These are phyloP conservation scores for Oryza punctata DNA, from an alignment of 176 grass and related monocot species.

Conservation along the genomic window DNA sequence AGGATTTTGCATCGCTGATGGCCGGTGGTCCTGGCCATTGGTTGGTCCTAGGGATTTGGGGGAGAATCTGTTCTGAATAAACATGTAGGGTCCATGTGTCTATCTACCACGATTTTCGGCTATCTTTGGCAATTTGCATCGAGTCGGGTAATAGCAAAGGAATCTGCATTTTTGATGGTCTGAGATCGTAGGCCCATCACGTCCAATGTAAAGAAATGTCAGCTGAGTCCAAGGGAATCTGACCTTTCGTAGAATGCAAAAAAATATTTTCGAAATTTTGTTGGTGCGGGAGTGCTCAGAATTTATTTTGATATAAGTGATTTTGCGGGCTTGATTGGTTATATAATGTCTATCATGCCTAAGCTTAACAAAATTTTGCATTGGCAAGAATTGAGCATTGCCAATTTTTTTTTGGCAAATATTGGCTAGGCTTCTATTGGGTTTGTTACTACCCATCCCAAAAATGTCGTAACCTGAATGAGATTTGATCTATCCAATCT, in stretches of 20 bases:
- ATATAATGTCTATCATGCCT: too few species aligned
- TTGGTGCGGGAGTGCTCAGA: neutral
- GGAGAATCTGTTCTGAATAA: neutral
- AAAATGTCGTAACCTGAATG: too few species aligned
- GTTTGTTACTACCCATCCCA: too few species aligned
- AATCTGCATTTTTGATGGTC: conserved; percentile 15
- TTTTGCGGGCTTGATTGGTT: too few species aligned
- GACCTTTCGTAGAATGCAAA: neutral
- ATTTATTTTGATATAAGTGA: neutral
- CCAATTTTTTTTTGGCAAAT: too few species aligned
- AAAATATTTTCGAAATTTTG: too few species aligned
- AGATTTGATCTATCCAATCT: too few species aligned
- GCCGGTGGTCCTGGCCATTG: neutral
- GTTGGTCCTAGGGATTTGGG: neutral
- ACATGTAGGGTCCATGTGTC: neutral
- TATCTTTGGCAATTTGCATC: neutral
- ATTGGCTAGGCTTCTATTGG: too few species aligned
- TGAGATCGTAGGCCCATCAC: neutral
- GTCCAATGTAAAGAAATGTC: neutral
- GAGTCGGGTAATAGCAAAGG: neutral
- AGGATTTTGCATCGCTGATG: neutral
- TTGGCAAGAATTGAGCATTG: too few species aligned
- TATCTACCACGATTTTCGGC: neutral
- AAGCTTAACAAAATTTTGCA: too few species aligned
- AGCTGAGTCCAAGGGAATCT: neutral